Base-by-base conservation (phyloP, 208 protist genomes). In the Kentomonas sorsogonicus region DNA sequence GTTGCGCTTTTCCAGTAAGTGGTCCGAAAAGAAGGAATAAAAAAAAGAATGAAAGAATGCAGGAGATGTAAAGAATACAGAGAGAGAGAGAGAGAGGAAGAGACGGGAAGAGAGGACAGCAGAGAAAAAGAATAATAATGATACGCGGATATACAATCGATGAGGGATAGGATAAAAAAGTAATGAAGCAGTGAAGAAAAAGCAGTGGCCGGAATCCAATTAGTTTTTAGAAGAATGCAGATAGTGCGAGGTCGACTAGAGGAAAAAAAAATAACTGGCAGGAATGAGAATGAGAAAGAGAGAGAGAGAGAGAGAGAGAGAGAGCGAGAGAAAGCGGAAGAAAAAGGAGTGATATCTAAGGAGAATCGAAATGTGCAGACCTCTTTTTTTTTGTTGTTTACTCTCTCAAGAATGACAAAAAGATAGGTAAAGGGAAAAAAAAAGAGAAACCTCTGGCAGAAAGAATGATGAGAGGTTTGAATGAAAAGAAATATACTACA, bases 21-120 rank as follows among this genome's bases (percentile, higher is more conserved):
- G n/a, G n/a, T n/a, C 20, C 25, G 18, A 36, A 53, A 53, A 63
- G n/a, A 55, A 53, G 13, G 31, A 62, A 41, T 30, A 34, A 40
- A 40, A 23, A 1, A 20, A n/a, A 27, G 26, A 34, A 23, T 22
- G 29, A 11, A 53, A 56, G 7, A 56, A 56, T 5, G 16, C 23
- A 33, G 29, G 2, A 46, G 10, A 15, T 63, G 20, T 26, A 18
- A 48, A 22, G 18, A 40, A 39, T 47, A 50, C 44, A 52, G 39
- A 47, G 9, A 46, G 18, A 46, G 34, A 40, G 40, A 48, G 55
- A 48, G 23, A 44, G 23, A 47, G 59, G 50, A 59, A 59, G 13
- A 56, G 25, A 0, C 26, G 16, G 3, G 29, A 4, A 31, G 39
- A 18, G 22, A 26, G n/a, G n/a, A 6, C n/a, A 26, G 40, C 10